Conservation (phyloP, 768 basidiomycete species). For the Lactarius indigo region DNA sequence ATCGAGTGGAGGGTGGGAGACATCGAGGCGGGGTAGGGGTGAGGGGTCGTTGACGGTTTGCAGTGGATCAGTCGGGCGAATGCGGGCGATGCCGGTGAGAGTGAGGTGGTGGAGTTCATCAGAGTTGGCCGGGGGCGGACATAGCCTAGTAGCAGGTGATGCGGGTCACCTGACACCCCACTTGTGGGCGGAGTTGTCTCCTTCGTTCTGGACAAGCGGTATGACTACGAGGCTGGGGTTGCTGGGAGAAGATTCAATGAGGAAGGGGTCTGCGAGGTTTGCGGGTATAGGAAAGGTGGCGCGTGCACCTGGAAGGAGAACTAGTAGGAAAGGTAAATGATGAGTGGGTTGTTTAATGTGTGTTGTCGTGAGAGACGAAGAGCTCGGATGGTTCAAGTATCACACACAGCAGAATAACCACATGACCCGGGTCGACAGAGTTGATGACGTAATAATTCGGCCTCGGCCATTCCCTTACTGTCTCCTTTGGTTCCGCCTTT, state of each 20-base stretch:
- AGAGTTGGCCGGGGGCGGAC: slow-evolving; percentile 57
- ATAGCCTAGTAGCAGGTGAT: slow-evolving; percentile 67
- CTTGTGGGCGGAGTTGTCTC: slow-evolving; percentile 36
- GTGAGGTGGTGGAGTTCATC: slow-evolving; percentile 64
- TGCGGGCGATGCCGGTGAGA: slow-evolving; percentile 66
- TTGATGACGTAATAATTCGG: too few relatives aligned
- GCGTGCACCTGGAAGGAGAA: slow-evolving; percentile 72
- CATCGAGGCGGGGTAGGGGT: too few relatives aligned
- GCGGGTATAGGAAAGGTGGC: slow-evolving; percentile 65
- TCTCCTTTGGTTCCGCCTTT: too few relatives aligned
- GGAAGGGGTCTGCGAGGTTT: slow-evolving; percentile 58
- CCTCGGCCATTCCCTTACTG: too few relatives aligned
- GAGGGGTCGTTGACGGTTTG: too few relatives aligned
- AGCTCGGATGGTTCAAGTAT: not conserved
- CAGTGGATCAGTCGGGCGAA: slow-evolving; percentile 50
- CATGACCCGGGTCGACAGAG: not conserved
- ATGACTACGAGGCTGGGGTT: slow-evolving; percentile 69
- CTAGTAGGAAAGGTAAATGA: slow-evolving; percentile 67
- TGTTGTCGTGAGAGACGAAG: not conserved
- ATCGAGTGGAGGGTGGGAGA: slow-evolving; percentile 36
- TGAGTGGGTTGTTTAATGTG: slow-evolving; percentile 29
- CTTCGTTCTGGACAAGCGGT: slow-evolving; percentile 41
- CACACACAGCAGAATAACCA: not conserved
- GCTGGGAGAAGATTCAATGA: slow-evolving; percentile 66
- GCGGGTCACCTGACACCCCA: slow-evolving; percentile 70